Evolutionary conservation across 768 basidiomycete species (phyloP), one percentile per base, ranked within the genome.

Genomic region (Tylopilus felleus): DNA sequence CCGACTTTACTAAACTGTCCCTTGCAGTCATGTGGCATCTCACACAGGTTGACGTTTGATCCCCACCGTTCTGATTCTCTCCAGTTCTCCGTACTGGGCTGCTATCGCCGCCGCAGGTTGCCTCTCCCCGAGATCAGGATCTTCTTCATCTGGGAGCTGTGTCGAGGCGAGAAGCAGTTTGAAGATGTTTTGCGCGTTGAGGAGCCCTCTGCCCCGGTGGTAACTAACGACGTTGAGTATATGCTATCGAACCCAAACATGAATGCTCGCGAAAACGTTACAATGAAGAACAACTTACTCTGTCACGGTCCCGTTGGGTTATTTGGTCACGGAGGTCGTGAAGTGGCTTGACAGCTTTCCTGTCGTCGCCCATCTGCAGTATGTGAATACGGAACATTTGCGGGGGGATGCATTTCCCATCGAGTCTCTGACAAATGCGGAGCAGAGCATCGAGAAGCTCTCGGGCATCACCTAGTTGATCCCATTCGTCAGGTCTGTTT

Each of bases 311-410:
- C 22, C 49, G 44, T 19, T 55, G 52, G 4, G 51, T 56, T 19
- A 67, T 28, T 25, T 51, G 55, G 16, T 67, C 62, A 31, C 58
- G 60, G 49, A 66, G 59, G 42, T 62, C 60, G 8, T 62, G 52
- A 14, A 66, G 55, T 4, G 65, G 65, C 45, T 52, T 33, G 51
- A 64, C 58, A 13, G 52, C 65, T 22, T 46, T 67, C 41, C 62
- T 59, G 33, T 66, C 60, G 0, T 59, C 52, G 1, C 65, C 65
- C 57, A 66, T 61, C 47, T 66, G 65, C 42, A 66, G 31, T 17
- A 67, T 23, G 33, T 66, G 58, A 12, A 66, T 60, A 2, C 60
- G 60, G 60, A 67, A 62, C 62, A 65, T 57, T 33, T 64, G 36
- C 5, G 51, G 17, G 10, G 52, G 41, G 4, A 67, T 40, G 7